These are phyloP conservation scores for Didymella pinodella DNA, from an alignment of 2,329 filamentous ascomycete genomes.

Conservation along the genomic window DNA sequence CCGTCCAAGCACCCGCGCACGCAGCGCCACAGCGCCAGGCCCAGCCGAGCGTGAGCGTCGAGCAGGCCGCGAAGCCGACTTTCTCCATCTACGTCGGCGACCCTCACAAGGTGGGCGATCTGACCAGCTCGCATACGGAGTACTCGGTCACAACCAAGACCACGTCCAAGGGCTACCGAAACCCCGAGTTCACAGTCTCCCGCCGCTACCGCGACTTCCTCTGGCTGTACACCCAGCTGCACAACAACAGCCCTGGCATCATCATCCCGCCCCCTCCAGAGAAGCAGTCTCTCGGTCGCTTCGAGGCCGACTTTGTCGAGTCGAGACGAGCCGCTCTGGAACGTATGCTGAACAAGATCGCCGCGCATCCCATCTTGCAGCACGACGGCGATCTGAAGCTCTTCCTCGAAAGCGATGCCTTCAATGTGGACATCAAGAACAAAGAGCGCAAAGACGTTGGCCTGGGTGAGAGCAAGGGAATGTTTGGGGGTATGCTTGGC, in stretches of 20 bases:
- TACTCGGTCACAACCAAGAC: slow-evolving; percentile 97
- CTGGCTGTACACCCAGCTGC: slow-evolving; percentile 95
- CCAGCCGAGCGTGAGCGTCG: slow-evolving; percentile 85
- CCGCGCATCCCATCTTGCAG: slow-evolving; percentile 86
- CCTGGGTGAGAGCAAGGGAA: slow-evolving; percentile 88
- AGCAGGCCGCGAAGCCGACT: slow-evolving; percentile 89
- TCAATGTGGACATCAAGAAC: slow-evolving; percentile 97
- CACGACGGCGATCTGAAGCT: slow-evolving; percentile 94
- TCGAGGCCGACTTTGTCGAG: slow-evolving; percentile 97
- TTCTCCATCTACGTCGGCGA: slow-evolving; percentile 94
- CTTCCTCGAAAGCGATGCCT: slow-evolving; percentile 94
- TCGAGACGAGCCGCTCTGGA: slow-evolving; percentile 88
- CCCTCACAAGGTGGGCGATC: slow-evolving; percentile 95
- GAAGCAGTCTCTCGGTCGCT: slow-evolving; percentile 95
- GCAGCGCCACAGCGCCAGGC: slow-evolving; percentile 60
- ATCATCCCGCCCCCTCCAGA: slow-evolving; percentile 96
- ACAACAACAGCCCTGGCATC: slow-evolving; percentile 92
- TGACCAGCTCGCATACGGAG: slow-evolving; percentile 97
- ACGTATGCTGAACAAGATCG: slow-evolving; percentile 97
- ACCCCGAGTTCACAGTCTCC: slow-evolving; percentile 91
- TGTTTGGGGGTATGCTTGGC: slow-evolving; percentile 83
- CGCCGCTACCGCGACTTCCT: slow-evolving; percentile 95
- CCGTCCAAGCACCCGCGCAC: slow-evolving; percentile 62
- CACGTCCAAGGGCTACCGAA: slow-evolving; percentile 92
- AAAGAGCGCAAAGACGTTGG: slow-evolving; percentile 91